These are phyloP conservation scores for Aureoboletus auriporus DNA, from an alignment of 768 basidiomycete genomes.

Conservation along the genomic window DNA sequence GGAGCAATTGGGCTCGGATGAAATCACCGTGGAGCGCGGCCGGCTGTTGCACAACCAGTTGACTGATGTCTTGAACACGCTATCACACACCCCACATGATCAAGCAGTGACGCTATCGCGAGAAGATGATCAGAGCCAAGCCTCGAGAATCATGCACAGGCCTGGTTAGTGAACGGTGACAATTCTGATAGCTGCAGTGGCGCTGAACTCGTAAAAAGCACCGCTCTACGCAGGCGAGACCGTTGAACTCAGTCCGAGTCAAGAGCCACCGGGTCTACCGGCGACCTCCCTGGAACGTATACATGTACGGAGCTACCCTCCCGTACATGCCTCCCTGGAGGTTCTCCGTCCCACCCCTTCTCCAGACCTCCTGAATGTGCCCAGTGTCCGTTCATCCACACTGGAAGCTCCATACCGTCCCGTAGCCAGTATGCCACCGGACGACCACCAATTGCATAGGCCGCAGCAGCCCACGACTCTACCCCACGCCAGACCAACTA, in stretches of 20 bases:
- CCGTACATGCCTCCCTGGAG: background rate
- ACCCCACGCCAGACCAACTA: background rate
- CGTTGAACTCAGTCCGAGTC: background rate
- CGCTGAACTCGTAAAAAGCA: background rate
- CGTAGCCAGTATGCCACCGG: background rate
- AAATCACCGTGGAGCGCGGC: background rate
- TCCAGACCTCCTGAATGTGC: background rate
- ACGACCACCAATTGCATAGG: too few relatives aligned
- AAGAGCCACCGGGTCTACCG: too few relatives aligned
- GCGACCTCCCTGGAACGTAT: background rate
- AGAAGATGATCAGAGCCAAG: too few relatives aligned
- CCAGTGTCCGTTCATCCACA: too few relatives aligned
- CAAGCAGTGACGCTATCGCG: background rate
- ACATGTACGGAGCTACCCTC: background rate
- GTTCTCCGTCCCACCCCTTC: background rate
- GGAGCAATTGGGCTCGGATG: background rate
- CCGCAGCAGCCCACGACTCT: too few relatives aligned
- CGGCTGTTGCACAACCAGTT: background rate
- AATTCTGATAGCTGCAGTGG: too few relatives aligned
- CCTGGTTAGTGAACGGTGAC: too few relatives aligned
- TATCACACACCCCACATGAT: background rate
- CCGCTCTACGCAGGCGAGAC: background rate
- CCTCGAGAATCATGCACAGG: background rate
- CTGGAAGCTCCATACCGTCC: too few relatives aligned
- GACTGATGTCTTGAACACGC: background rate